Base-by-base conservation (phyloP, 148 eudicot genomes). In the Simmondsia chinensis region DNA sequence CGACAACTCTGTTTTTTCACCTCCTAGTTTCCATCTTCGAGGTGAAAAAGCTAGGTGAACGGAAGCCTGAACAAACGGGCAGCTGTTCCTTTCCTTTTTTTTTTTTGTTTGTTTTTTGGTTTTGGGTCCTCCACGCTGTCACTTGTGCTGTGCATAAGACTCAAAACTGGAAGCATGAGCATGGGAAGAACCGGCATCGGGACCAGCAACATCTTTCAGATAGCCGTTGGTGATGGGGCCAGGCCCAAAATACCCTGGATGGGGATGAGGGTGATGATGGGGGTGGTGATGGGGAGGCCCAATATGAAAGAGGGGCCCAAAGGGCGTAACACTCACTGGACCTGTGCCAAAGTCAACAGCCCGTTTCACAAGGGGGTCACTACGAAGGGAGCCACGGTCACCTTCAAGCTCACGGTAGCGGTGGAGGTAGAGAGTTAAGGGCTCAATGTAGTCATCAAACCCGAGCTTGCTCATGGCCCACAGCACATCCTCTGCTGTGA, bases 381-480 rank as follows among this genome's bases (percentile, higher is more conserved):
- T 54, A 36, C 83, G 67, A n/a, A 77, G 42, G 1, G 84, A 59
- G 9, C 87, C 82, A 24, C 93, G 87, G 6, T 86, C 96, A 2
- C 93, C 93, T 19, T 82, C 96, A 7, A 68, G 56, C 54, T 86
- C 93, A 10, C 96, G 72, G 46, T 75, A 81, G 5, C 93, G 79
- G 44, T 81, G 83, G 20, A 89, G 58, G 67, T 84, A 89, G 4
- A 89, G 37, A 1, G 97, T 84, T 15, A 89, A 76, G 0, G 95
- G 97, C 69, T 84, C 97, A 9, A 89, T 76, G 64, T 89, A 89
- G 71, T 89, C 95, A 26, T 89, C 97, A 17, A 89, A 89, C 0
- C 97, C 97, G 1, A 89, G 74, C 65, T 78, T 89, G 75, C 85
- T 81, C 97, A 89, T 84, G 5, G 95, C 95, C 97, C 97, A 84